Conservation (phyloP, 2,329 filamentous ascomycete genomes). For the Chrysoporthe cubensis region DNA sequence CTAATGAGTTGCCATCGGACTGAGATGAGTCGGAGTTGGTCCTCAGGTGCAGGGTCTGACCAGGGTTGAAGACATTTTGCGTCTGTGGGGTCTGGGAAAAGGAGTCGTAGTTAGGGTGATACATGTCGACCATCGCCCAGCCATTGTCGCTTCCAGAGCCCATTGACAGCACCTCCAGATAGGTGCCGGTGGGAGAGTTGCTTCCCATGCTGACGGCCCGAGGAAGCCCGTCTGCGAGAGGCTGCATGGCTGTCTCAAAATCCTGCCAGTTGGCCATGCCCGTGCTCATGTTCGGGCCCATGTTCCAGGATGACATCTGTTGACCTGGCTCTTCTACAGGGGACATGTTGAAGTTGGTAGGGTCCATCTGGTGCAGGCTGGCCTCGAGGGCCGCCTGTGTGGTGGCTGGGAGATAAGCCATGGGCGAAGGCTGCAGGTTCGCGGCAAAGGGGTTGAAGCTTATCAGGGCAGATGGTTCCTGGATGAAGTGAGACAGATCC, state of each 20-base stretch:
- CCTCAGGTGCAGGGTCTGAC: slow-evolving; percentile 85
- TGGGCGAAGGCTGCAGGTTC: slow-evolving; percentile 57
- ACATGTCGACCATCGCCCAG: slow-evolving; percentile 81
- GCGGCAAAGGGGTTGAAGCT: slow-evolving; percentile 57
- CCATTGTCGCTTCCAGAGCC: slow-evolving; percentile 82
- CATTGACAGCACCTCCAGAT: slow-evolving; percentile 84
- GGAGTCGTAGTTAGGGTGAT: slow-evolving; percentile 72
- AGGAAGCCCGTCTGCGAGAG: slow-evolving; percentile 47
- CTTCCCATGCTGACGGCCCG: slow-evolving; percentile 53
- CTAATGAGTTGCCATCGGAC: slow-evolving; percentile 68
- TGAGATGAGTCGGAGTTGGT: slow-evolving; percentile 85
- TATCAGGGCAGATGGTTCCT: slow-evolving; percentile 58
- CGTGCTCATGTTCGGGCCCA: slow-evolving; percentile 59
- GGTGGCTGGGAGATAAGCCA: slow-evolving; percentile 65
- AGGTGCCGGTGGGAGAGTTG: slow-evolving; percentile 77
- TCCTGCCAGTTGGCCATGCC: slow-evolving; percentile 80
- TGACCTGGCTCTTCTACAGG: slow-evolving; percentile 56
- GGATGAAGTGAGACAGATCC: slow-evolving; percentile 58
- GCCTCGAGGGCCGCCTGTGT: slow-evolving; percentile 67
- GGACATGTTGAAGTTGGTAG: slow-evolving; percentile 61
- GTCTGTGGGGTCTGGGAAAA: slow-evolving; percentile 59
- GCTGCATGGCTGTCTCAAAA: slow-evolving; percentile 67
- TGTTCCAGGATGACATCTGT: slow-evolving; percentile 34
- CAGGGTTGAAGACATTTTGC: slow-evolving; percentile 83
- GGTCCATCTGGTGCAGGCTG: slow-evolving; percentile 61